These are phyloP conservation scores for Starmerella stellata DNA, from an alignment of 805 yeast genomes.

Conservation along the genomic window DNA sequence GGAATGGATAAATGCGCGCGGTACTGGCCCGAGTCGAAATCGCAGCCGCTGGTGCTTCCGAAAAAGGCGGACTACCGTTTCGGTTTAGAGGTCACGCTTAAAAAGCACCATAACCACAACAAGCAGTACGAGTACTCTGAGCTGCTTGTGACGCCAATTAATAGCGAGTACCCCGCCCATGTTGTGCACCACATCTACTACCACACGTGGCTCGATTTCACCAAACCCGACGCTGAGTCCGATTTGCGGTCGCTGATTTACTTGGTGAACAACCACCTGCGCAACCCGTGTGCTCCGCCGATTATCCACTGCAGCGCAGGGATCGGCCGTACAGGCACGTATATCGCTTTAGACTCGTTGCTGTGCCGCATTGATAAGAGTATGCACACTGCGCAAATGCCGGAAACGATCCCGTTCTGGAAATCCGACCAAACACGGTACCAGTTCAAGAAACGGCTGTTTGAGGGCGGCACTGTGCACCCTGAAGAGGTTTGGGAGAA, in stretches of 20 bases:
- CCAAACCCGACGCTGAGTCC: constrained; percentile 30
- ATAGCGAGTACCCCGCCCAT: constrained; percentile 12
- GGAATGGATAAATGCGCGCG: constrained; percentile 65
- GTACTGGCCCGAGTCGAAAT: constrained; percentile 44
- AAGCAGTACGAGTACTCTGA: constrained; percentile 17
- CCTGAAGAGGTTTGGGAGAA: constrained; percentile 2
- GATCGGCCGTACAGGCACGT: constrained; percentile 89
- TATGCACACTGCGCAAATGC: constrained; percentile 11
- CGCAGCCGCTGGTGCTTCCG: constrained; percentile 6
- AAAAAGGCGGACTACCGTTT: constrained; percentile 13
- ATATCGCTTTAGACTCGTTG: constrained; percentile 48
- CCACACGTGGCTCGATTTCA: constrained; percentile 70
- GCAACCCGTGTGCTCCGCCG: constrained; percentile 34
- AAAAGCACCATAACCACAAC: constrained; percentile 8
- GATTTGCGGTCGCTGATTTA: constrained; percentile 38
- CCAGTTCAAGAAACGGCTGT: constrained; percentile 11
- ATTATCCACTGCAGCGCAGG: constrained; percentile 92
- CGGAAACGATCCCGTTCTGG: constrained; percentile 16
- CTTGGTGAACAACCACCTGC: constrained; percentile 30
- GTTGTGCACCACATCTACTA: constrained; percentile 48
- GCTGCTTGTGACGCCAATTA: constrained; percentile 13
- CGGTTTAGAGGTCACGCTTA: constrained; percentile 12
- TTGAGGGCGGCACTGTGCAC: constrained; percentile 9
- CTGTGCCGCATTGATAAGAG: constrained; percentile 16
- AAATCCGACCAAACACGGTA: constrained; percentile 5